A percentile compares a stretch with the other conserved stretches of the same genome.
phyloP scores from a whole-genome alignment of 441 rosid genomes.

The Populus hybrid region DNA sequence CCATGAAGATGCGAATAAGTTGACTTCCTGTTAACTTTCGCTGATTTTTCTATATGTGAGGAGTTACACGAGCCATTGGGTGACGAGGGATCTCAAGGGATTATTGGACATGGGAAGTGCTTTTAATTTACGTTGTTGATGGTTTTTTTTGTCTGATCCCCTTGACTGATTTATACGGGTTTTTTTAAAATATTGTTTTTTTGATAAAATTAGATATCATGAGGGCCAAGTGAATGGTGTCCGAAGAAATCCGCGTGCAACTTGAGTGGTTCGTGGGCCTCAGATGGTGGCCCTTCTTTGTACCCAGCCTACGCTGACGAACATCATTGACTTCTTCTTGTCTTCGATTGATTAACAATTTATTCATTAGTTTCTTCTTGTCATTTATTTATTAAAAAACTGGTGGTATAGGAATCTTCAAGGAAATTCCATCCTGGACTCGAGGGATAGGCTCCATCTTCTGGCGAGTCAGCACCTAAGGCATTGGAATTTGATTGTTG shows the following conservation, averaged over 20 bases:
- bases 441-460: background rate
- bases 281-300: background rate
- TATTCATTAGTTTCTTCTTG: background rate
- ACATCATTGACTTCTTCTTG: background rate
- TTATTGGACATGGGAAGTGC: background rate
- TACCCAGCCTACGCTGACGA: background rate
- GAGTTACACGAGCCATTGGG: background rate
- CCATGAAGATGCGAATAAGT: conserved; percentile 11
- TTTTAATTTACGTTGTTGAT: background rate
- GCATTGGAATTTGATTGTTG: background rate
- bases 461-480: background rate
- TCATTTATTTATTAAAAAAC: too few species aligned
- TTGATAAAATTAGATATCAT: background rate
- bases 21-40: background rate
- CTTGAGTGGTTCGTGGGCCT: background rate
- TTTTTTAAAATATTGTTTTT: too few species aligned
- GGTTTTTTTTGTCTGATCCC: background rate
- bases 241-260: background rate
- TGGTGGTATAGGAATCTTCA: background rate
- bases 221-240: background rate
- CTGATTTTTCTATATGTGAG: background rate
- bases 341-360: background rate
- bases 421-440: background rate
- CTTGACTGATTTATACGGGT: too few species aligned
- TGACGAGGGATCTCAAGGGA: background rate